Evolutionary conservation across 2,329 filamentous ascomycete species (phyloP).

Genomic region (Diaporthe sp.): DNA sequence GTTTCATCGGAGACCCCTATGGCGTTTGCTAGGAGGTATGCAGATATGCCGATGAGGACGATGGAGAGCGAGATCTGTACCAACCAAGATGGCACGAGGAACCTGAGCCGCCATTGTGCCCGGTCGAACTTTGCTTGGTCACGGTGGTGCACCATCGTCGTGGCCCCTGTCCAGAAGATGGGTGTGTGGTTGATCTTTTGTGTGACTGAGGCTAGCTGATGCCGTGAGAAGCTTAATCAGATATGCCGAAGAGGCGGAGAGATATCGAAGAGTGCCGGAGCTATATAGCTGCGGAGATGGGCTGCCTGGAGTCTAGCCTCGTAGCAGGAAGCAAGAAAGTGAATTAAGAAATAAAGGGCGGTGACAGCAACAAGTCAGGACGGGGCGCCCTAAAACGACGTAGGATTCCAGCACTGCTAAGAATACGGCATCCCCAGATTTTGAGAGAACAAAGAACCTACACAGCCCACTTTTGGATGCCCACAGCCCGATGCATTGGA

Average conservation of each 20-base stretch:
- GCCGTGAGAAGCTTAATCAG: conserved; percentile 20
- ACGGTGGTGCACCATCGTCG: conserved; percentile 54
- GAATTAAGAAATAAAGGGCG: conserved; percentile 17
- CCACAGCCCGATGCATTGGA: conserved; percentile 21
- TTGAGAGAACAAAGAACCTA: conserved; percentile 9
- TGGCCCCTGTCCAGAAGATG: conserved; percentile 16
- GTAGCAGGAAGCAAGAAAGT: neutral
- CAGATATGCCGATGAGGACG: conserved; percentile 61
- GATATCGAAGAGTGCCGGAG: neutral
- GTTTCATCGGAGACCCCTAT: conserved; percentile 54
- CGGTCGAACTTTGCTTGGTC: conserved; percentile 64
- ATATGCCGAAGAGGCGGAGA: neutral
- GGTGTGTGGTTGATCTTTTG: neutral
- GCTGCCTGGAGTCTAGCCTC: neutral
- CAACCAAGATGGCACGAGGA: conserved; percentile 62
- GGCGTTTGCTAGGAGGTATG: conserved; percentile 62
- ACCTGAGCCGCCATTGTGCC: conserved; percentile 59
- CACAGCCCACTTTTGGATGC: conserved; percentile 32
- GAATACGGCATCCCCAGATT: conserved; percentile 30
- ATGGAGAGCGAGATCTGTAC: conserved; percentile 58
- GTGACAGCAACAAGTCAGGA: conserved; percentile 22
- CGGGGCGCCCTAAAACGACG: conserved; percentile 17
- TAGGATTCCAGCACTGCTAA: conserved; percentile 28
- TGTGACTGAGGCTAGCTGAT: conserved; percentile 2
- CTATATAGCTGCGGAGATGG: neutral